Percentiles rank a stretch among this genome's conserved stretches.
Conservation (phyloP, 2,329 filamentous ascomycete genomes). For the Zalaria sp. region DNA sequence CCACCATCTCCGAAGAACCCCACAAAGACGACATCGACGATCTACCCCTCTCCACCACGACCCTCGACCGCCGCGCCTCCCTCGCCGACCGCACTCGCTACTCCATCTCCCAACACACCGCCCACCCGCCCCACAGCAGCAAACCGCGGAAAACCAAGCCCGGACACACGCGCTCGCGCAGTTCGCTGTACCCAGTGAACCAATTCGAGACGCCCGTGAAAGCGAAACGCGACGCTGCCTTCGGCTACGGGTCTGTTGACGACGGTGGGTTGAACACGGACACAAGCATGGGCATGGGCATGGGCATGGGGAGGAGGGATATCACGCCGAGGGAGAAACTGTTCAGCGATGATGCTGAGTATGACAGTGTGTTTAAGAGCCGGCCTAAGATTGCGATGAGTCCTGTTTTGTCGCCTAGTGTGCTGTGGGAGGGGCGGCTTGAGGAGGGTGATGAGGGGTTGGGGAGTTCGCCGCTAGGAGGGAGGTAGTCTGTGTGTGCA, state of each 20-base stretch:
- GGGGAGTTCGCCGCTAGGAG: no score
- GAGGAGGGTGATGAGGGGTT: not conserved
- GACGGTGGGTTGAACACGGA: not conserved
- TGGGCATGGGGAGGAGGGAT: constrained; percentile 14
- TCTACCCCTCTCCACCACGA: no score
- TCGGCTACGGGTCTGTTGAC: not conserved
- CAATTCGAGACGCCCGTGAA: constrained; percentile 41
- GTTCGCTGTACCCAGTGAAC: constrained; percentile 35
- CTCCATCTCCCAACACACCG: constrained; percentile 56
- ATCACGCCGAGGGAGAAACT: constrained; percentile 52
- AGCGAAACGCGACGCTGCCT: not conserved
- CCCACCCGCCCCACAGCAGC: constrained; percentile 10
- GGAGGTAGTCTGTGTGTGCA: not conserved
- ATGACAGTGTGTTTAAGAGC: constrained; percentile 73
- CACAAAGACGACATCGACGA: constrained; percentile 4
- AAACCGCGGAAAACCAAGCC: constrained; percentile 5
- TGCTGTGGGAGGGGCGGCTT: no score
- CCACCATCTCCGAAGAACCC: constrained; percentile 13
- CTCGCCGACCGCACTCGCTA: constrained; percentile 68
- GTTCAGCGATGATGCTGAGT: constrained; percentile 57
- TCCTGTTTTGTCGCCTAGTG: constrained; percentile 28
- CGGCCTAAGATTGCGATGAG: constrained; percentile 68
- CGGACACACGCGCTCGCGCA: constrained; percentile 20
- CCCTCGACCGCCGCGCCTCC: constrained; percentile 21
- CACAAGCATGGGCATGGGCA: no score